Conservation (phyloP, 495 filamentous ascomycete genomes). For the Neurospora pannonica region DNA sequence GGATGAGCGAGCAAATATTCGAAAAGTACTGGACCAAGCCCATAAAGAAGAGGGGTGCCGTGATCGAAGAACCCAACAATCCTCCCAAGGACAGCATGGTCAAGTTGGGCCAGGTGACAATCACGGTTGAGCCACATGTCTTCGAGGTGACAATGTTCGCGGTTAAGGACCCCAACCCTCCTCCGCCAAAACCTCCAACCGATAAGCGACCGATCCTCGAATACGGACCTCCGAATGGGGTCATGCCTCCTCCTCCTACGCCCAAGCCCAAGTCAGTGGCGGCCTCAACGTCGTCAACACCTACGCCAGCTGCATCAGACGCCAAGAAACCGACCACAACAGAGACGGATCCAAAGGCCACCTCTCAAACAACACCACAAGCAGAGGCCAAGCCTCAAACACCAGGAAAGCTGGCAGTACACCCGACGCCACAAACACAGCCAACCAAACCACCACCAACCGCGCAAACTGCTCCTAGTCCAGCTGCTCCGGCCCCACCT, state of each 20-base stretch:
- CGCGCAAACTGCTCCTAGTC: constrained; percentile 19
- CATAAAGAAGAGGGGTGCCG: constrained; percentile 64
- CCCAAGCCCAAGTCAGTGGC: constrained; percentile 23
- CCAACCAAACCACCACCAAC: constrained; percentile 9
- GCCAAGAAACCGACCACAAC: constrained; percentile 8
- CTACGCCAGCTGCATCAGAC: constrained; percentile 6
- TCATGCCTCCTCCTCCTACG: constrained; percentile 45
- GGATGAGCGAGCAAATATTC: constrained; percentile 81
- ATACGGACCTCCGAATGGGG: constrained; percentile 55
- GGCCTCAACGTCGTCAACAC: constrained; percentile 9
- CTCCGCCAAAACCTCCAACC: constrained; percentile 15
- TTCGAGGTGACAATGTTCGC: constrained; percentile 82
- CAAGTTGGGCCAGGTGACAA: constrained; percentile 67
- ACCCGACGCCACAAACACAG: constrained; percentile 8
- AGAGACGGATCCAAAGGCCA: constrained; percentile 11
- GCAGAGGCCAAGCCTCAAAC: constrained; percentile 2
- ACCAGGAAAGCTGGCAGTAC: not conserved
- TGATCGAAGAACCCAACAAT: constrained; percentile 61
- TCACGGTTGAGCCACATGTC: constrained; percentile 83
- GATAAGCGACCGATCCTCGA: constrained; percentile 55
- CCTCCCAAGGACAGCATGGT: constrained; percentile 81
- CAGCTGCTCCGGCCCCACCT: constrained; percentile 27
- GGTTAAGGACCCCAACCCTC: constrained; percentile 61
- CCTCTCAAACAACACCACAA: constrained; percentile 6
- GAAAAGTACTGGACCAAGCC: constrained; percentile 93